Base-by-base conservation (phyloP, 768 basidiomycete species). In the Candolleomyces aberdarensis region DNA sequence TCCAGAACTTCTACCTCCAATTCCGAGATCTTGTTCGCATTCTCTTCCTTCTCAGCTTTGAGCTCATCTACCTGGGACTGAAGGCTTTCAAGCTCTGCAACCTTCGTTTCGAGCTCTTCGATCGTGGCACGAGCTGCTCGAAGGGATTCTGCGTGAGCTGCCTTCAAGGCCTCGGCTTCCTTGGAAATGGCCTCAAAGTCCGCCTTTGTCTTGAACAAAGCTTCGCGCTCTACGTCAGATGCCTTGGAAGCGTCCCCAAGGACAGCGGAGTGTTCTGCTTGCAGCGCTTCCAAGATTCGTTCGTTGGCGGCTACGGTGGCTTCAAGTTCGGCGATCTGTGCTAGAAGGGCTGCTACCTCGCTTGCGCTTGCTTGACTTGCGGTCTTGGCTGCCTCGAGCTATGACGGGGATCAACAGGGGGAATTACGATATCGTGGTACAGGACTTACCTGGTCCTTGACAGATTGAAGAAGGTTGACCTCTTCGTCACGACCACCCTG, bases 1-100 rank as follows among this genome's bases (percentile, higher is more conserved):
- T 94, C 92, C 60, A 93, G 72, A 46, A 92, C 80, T 69, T 94
- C 91, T 54, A 94, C 75, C 75, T 94, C 92, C 26, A 92, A 77
- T 66, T 94, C 92, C 0, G 89, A 91, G 4, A 93, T 76, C 72
- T 86, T 91, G 67, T 75, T 78, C 9, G 86, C 82, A 46, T 76
- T 85, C 60, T 92, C 91, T 66, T 89, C 89, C 67, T 85, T 87
- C 72, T 91, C 88, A 13, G 69, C 70, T 70, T 83, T 85, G 62
- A 92, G 76, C 36, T 73, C 74, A 4, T 69, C 71, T 13, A 91
- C 62, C 66, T 88, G 83, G 2, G 76, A 64, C 56, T 79, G 74
- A 20, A 91, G 77, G 7, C 70, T 66, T 22, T 78, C 77, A 1
- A 70, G 71, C 51, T 76, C 75, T 5, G 79, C 73, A 13, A 75